These are phyloP conservation scores for Saccharomycopsis malanga DNA, from an alignment of 805 yeast species.

Conservation along the genomic window DNA sequence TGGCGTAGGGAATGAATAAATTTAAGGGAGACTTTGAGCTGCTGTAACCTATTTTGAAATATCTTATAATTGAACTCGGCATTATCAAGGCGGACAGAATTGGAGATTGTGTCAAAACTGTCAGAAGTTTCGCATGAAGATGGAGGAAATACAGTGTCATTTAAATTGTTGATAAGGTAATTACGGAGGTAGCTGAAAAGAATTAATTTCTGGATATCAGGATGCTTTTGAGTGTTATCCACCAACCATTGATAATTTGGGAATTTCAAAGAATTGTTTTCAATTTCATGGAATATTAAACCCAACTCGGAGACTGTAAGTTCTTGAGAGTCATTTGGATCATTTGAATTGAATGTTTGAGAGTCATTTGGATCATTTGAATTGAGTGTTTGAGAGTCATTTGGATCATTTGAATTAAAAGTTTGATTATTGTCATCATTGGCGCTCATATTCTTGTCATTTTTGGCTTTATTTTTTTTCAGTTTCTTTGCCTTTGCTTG, in stretches of 20 bases:
- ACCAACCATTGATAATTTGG: slow-evolving; percentile 19
- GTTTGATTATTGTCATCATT: not conserved
- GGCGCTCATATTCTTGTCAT: not conserved
- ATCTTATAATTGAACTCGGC: not conserved
- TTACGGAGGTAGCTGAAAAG: slow-evolving; percentile 5
- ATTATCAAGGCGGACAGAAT: not conserved
- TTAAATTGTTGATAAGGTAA: slow-evolving; percentile 1
- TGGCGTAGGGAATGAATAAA: slow-evolving; percentile 21
- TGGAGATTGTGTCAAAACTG: not conserved
- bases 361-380: not conserved
- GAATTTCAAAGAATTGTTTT: slow-evolving; percentile 4
- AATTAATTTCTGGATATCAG: slow-evolving; percentile 1
- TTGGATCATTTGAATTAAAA: not conserved
- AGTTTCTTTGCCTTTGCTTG: slow-evolving; percentile 7
- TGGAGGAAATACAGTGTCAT: not conserved
- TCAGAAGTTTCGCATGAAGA: not conserved
- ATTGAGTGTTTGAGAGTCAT: not conserved
- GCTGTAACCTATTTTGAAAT: not conserved
- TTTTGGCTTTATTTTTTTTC: slow-evolving; percentile 10
- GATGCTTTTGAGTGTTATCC: slow-evolving; percentile 6
- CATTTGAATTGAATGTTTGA: not conserved
- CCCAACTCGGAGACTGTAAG: slow-evolving; percentile 9
- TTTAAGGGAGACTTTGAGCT: slow-evolving; percentile 13
- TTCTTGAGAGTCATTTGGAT: not conserved
- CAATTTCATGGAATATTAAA: slow-evolving; percentile 13